These are phyloP conservation scores for Scheffersomyces cryptocercus DNA, from an alignment of 1,139 yeast genomes.

Conservation along the genomic window DNA sequence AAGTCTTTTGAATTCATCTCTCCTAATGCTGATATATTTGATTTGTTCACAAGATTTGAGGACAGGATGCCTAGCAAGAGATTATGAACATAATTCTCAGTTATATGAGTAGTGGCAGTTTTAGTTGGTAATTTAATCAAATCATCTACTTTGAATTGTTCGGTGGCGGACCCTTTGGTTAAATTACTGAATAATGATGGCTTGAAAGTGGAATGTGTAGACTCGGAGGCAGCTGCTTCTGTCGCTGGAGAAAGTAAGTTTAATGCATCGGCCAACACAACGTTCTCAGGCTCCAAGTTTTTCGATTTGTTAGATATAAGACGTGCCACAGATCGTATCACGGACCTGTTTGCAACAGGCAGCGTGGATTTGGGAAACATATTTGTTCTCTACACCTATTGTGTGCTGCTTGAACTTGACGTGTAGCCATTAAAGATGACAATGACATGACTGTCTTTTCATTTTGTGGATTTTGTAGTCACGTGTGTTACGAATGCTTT, in stretches of 20 bases:
- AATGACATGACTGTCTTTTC: too few relatives aligned
- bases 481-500: too few relatives aligned
- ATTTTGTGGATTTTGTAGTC: too few relatives aligned
- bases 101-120: constrained; percentile 7
- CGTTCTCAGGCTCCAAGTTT: constrained; percentile 18
- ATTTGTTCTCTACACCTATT: too few relatives aligned
- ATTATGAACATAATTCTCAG: constrained; percentile 18
- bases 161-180: constrained; percentile 33
- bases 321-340: constrained; percentile 2
- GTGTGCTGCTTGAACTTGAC: too few relatives aligned
- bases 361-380: background rate
- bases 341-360: background rate
- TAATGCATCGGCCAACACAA: constrained; percentile 39
- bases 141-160: constrained; percentile 23
- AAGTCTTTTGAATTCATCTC: constrained; percentile 22
- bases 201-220: constrained; percentile 17
- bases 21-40: constrained; percentile 9
- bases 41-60: constrained; percentile 10
- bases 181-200: constrained; percentile 40
- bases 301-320: constrained; percentile 10
- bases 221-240: constrained; percentile 5
- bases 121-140: constrained; percentile 10
- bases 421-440: too few relatives aligned
- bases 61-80: constrained; percentile 23
- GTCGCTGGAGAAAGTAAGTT: constrained; percentile 33